Evolutionary conservation across 805 yeast genomes (phyloP), one percentile per base, ranked within the genome.

Genomic region (Yarrowia sp.): DNA sequence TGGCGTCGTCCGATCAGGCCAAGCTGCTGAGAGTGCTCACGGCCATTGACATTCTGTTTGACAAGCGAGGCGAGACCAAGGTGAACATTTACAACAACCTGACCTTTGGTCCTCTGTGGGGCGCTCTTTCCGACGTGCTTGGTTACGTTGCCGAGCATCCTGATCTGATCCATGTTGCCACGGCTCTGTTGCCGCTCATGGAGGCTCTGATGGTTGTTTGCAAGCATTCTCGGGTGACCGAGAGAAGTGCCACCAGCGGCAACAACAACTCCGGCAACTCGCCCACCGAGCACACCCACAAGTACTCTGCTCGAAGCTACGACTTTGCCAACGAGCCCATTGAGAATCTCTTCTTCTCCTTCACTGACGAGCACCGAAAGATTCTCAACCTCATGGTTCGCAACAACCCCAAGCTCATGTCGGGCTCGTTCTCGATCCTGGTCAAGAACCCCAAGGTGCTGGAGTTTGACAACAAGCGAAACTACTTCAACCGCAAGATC

Each of bases 201-300:
- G 99, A 94, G 76, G 87, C 97, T 0, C 81, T 95, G 68, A 92
- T 95, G 96, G 97, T 94, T 61, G 95, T 95, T n/a, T 92, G 97
- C 78, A 93, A 93, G 74, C 96, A 91, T 74, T 86, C 91, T 72
- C 84, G 84, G 70, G 87, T 86, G 47, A 43, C 65, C 17, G 65
- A 58, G 33, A 39, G 65, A 14, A 9, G 24, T 55, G 47, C 63
- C 2, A 20, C 38, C 10, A n/a, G 46, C 10, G 46, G 46, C 46
- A 24, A 19, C 50, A 46, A 39, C 58, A 36, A 33, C 17, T 14
- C 50, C 10, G 42, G 15, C 56, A 34, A 34, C 42, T 50, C 56
- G 30, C 56, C 56, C 19, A 56, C 66, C 7, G 66, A 60, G 4
- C 39, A 56, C 63, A 44, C 17, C n/a, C 63, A n/a, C 49, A 58